Evolutionary conservation across 495 filamentous ascomycete genomes (phyloP), one percentile per base, ranked within the genome.

Genomic region (Hamigera avellanea): DNA sequence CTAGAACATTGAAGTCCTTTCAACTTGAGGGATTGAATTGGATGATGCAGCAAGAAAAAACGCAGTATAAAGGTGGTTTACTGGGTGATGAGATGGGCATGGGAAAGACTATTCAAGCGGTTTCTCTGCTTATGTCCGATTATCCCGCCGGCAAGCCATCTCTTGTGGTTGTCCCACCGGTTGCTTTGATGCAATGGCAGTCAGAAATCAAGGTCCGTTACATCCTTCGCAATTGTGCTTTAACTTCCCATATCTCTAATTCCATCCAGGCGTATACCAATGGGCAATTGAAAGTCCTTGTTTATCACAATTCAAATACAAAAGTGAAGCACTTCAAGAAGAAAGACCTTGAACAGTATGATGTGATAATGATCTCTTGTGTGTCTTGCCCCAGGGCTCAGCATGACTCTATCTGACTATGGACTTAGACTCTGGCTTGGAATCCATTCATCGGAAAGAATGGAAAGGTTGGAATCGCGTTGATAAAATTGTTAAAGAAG

Each of bases 21-120:
- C 91, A 98, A 46, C 77, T 93, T 12, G 81, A 95, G 56, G 91
- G 91, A 6, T 60, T 98, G 26, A 78, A 85, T 40, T 98, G 91
- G 91, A 89, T 98, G 83, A 76, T 70, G 40, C 72, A 64, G 29
- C 93, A 95, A 65, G 91, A 98, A 50, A 66, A 82, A 54, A 82
- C 80, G 2, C 54, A 78, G 36, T 98, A 85, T 65, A 80, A 76
- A 43, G 91, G 91, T 23, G 91, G 91, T 8, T 66, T 98, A 18
- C 67, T 98, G 5, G 91, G 89, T 31, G 91, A 96, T 48, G 86
- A 94, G 53, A 95, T 95, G 87, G 87, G 87, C 14, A 91, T 96
- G 72, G 91, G 91, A 19, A 98, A 98, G 66, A 98, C 91, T 0
- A 95, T 98, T 26, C 91, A 98, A 53, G 87, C 91, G 2, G 87